phyloP scores from a whole-genome alignment of 352 stramenopile species.

The Phytophthora podocarpi region DNA sequence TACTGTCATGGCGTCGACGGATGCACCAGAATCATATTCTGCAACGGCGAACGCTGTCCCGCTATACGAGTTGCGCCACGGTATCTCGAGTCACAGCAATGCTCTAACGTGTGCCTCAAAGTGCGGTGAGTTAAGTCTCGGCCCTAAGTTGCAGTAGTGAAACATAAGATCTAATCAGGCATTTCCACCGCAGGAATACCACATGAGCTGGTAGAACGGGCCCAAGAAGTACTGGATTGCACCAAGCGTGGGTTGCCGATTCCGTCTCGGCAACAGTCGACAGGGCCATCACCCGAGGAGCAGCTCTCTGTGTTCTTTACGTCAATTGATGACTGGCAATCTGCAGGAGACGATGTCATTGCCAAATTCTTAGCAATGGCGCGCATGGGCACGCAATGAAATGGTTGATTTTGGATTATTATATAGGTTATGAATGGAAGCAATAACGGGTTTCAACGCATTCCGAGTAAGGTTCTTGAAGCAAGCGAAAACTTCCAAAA shows the following conservation, averaged over 20 bases:
- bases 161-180: conserved; percentile 10
- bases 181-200: conserved; percentile 44
- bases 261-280: conserved; percentile 22
- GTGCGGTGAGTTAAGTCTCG: conserved; percentile 47
- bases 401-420: conserved; percentile 16
- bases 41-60: conserved; percentile 36
- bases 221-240: conserved; percentile 50
- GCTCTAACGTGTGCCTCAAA: conserved; percentile 68
- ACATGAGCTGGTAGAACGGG: conserved; percentile 44
- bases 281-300: conserved; percentile 44
- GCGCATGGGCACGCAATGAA: conserved; percentile 44
- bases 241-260: conserved; percentile 35
- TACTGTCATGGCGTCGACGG: conserved; percentile 60
- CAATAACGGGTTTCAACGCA: background rate
- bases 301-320: conserved; percentile 51
- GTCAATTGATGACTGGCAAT: conserved; percentile 59
- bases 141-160: background rate
- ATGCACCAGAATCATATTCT: conserved; percentile 21
- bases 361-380: conserved; percentile 61
- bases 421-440: conserved; percentile 22
- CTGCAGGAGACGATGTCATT: conserved; percentile 44
- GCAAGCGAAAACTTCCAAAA: background rate
- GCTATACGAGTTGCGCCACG: conserved; percentile 65
- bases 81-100: conserved; percentile 75
- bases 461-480: conserved; percentile 17